Evolutionary conservation across 306 rosid species (phyloP).

Genomic region (Lablab purpureus): DNA sequence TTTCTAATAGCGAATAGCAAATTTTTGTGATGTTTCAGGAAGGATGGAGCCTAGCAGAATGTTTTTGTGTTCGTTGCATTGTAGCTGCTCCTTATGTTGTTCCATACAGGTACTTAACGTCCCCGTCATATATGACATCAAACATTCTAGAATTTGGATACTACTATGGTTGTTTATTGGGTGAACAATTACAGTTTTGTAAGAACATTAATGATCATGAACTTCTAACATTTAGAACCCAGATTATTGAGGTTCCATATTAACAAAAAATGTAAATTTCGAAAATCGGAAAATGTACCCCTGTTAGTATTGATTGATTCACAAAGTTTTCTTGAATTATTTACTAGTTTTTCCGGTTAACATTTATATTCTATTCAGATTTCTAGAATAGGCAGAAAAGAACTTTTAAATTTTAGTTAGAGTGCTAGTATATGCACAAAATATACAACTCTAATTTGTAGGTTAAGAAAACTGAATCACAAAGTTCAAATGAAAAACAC

Average conservation of each 20-base stretch:
- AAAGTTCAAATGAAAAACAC: background rate
- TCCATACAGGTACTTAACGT: slow-evolving; percentile 70
- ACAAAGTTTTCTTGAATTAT: slow-evolving; percentile 15
- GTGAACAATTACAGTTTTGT: background rate
- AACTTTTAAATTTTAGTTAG: slow-evolving; percentile 20
- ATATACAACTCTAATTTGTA: slow-evolving; percentile 11
- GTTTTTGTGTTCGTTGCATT: slow-evolving; percentile 68
- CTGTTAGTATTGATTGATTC: background rate
- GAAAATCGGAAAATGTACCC: background rate
- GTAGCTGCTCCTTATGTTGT: slow-evolving; percentile 87
- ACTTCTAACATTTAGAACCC: background rate
- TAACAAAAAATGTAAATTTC: slow-evolving; percentile 21
- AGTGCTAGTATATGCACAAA: slow-evolving; percentile 11
- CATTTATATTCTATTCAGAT: background rate
- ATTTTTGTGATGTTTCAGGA: slow-evolving; percentile 67
- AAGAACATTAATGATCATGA: background rate
- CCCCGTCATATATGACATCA: slow-evolving; percentile 21
- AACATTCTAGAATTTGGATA: slow-evolving; percentile 20
- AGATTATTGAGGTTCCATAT: slow-evolving; percentile 17
- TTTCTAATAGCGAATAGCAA: slow-evolving; percentile 3
- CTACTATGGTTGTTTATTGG: slow-evolving; percentile 11
- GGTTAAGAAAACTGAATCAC: slow-evolving; percentile 8
- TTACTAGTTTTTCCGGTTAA: slow-evolving; percentile 23
- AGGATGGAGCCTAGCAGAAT: slow-evolving; percentile 92
- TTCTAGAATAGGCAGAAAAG: slow-evolving; percentile 7